Percentiles rank a stretch among this genome's conserved stretches.
These are phyloP conservation scores for Aureobasidium uvarum DNA, from an alignment of 2,329 filamentous ascomycete genomes.

Conservation along the genomic window DNA sequence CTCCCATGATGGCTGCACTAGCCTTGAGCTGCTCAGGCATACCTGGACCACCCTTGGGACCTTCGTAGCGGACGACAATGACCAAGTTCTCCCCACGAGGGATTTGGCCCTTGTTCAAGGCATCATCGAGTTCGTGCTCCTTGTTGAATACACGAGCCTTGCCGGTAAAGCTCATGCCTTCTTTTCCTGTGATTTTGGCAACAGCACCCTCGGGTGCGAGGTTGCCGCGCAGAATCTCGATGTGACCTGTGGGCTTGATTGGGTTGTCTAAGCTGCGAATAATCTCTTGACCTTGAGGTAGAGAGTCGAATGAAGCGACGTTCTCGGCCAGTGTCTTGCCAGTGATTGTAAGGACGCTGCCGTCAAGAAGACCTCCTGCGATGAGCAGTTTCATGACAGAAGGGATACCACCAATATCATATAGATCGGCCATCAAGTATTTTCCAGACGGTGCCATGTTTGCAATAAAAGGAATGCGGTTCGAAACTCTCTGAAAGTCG, in stretches of 20 bases:
- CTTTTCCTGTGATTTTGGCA: constrained; percentile 95
- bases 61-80: constrained; percentile 86
- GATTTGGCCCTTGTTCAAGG: constrained; percentile 69
- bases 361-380: constrained; percentile 71
- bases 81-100: constrained; percentile 78
- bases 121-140: constrained; percentile 72
- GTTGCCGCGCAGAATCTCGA: constrained; percentile 85
- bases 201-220: constrained; percentile 86
- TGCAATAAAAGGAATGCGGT: constrained; percentile 82
- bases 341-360: constrained; percentile 75
- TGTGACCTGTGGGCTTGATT: constrained; percentile 81
- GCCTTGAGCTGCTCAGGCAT: constrained; percentile 77
- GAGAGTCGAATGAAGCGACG: constrained; percentile 69
- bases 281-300: constrained; percentile 76
- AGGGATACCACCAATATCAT: constrained; percentile 79
- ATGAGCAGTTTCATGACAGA: constrained; percentile 83
- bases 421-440: constrained; percentile 86
- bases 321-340: constrained; percentile 82
- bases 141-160: constrained; percentile 83
- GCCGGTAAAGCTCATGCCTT: constrained; percentile 78
- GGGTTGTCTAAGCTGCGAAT: constrained; percentile 78
- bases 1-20: constrained; percentile 70
- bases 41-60: constrained; percentile 69
- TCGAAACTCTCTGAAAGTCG: constrained; percentile 76
- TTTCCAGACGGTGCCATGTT: constrained; percentile 80